A percentile compares a stretch with the other conserved stretches of the same genome.
These are phyloP conservation scores for Agapanthus africanus DNA, from an alignment of 106 monocot species.

Conservation along the genomic window DNA sequence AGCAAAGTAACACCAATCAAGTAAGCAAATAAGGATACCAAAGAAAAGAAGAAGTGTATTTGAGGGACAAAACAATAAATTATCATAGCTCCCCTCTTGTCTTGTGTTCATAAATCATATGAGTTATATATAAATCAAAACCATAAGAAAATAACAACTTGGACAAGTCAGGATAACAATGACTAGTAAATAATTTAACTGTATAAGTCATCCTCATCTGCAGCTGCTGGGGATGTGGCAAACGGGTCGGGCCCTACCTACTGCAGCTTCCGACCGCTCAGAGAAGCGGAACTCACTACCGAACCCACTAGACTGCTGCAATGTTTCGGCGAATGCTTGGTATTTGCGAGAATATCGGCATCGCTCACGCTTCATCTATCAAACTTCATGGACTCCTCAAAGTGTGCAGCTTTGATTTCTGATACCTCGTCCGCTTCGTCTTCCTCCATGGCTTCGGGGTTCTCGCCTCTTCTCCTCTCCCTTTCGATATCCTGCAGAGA, in stretches of 20 bases:
- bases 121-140: no score
- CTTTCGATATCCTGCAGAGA: conserved; percentile 42
- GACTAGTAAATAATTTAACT: no score
- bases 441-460: conserved; percentile 83
- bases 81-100: no score
- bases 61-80: no score
- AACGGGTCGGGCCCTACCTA: conserved; percentile 27
- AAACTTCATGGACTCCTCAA: conserved; percentile 77
- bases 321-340: conserved; percentile 72
- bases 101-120: no score
- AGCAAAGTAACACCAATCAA: no score
- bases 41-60: no score
- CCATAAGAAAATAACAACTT: no score
- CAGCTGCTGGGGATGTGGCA: conserved; percentile 20
- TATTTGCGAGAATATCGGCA: conserved; percentile 69
- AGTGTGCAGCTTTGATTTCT: conserved; percentile 65
- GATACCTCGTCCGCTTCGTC: conserved; percentile 56
- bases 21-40: no score
- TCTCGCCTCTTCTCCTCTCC: conserved; percentile 44
- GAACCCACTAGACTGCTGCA: conserved; percentile 73
- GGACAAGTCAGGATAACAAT: no score
- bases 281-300: conserved; percentile 67
- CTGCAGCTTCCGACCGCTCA: conserved; percentile 30
- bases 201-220: conserved; percentile 53
- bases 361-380: conserved; percentile 70